Evolutionary conservation across 495 filamentous ascomycete genomes (phyloP).

Genomic region (Talaromyces trachyspermus): DNA sequence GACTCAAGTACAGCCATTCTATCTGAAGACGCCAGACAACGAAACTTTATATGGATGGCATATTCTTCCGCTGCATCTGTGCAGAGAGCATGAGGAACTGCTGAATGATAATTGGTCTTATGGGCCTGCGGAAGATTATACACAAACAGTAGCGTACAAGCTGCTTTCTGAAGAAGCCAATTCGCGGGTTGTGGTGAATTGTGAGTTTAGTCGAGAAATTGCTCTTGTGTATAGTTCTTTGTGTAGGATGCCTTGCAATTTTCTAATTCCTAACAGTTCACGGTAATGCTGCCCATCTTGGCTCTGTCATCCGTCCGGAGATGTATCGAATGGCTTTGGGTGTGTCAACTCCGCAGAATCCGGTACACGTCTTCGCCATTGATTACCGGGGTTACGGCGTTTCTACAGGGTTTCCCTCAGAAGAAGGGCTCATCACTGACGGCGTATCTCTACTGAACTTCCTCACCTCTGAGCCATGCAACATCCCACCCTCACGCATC

Average conservation of each 20-base stretch:
- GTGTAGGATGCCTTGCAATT: neutral
- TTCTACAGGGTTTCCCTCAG: conserved; percentile 72
- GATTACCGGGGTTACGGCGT: conserved; percentile 90
- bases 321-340: conserved; percentile 33
- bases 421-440: conserved; percentile 76
- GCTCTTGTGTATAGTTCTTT: too few relatives aligned
- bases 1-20: conserved; percentile 55
- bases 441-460: conserved; percentile 63
- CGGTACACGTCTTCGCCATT: conserved; percentile 61
- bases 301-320: conserved; percentile 35
- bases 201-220: neutral
- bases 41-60: conserved; percentile 56
- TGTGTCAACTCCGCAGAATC: conserved; percentile 39
- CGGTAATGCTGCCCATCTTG: conserved; percentile 42
- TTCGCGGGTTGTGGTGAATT: conserved; percentile 38
- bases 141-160: conserved; percentile 40
- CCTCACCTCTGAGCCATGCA: conserved; percentile 30
- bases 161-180: conserved; percentile 49
- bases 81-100: conserved; percentile 38
- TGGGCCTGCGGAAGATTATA: conserved; percentile 34
- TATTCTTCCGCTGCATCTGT: conserved; percentile 49
- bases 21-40: conserved; percentile 48
- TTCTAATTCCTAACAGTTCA: conserved; percentile 27
- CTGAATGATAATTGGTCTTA: conserved; percentile 36
- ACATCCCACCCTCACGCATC: conserved; percentile 62